These are phyloP conservation scores for Candida alai DNA, from an alignment of 805 yeast genomes.

Conservation along the genomic window DNA sequence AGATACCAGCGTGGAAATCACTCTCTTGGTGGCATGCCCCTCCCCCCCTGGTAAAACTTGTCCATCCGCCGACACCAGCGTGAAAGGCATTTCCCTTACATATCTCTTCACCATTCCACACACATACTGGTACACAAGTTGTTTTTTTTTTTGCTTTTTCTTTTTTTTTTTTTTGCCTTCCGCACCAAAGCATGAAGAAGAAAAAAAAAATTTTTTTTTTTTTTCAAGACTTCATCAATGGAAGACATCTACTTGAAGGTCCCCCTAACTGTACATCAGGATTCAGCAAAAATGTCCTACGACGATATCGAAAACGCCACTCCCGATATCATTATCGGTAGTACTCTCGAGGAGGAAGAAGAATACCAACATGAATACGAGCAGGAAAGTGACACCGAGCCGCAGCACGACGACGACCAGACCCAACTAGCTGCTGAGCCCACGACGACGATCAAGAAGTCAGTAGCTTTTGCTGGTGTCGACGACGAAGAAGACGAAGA, in stretches of 20 bases:
- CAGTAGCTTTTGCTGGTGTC: slow-evolving; percentile 78
- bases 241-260: background rate
- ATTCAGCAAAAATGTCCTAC: slow-evolving; percentile 47
- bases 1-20: no score
- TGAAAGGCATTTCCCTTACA: no score
- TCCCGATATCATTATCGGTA: slow-evolving; percentile 78
- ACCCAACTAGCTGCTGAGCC: slow-evolving; percentile 17
- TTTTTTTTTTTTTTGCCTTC: slow-evolving; percentile 5
- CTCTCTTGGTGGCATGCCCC: no score
- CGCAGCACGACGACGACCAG: slow-evolving; percentile 30
- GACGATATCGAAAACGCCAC: slow-evolving; percentile 80
- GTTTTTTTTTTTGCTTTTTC: no score
- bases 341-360: slow-evolving; percentile 35
- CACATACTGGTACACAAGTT: no score
- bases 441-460: slow-evolving; percentile 51
- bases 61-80: no score
- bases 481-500: slow-evolving; percentile 70
- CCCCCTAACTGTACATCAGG: background rate
- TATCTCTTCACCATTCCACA: no score
- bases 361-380: slow-evolving; percentile 52
- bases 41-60: no score
- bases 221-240: no score
- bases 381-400: slow-evolving; percentile 43
- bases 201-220: no score
- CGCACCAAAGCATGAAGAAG: no score